Percentiles rank a stretch among this genome's conserved stretches.
phyloP scores from a whole-genome alignment of 192 early-diverging fungal species.

The Rhizoclosmatium sp. region DNA sequence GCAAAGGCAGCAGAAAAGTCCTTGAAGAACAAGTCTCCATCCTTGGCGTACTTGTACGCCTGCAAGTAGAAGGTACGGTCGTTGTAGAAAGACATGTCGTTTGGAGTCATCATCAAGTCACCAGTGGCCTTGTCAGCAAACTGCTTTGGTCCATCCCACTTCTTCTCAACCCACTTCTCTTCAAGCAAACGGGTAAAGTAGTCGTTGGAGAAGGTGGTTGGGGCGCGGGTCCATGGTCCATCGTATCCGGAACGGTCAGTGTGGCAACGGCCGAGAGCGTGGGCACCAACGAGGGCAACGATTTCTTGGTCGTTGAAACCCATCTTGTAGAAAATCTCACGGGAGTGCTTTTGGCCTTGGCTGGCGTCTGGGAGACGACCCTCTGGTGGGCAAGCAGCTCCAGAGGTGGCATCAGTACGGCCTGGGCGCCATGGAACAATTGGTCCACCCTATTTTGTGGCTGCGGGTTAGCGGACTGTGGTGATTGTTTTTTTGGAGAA shows the following conservation, averaged over 20 bases:
- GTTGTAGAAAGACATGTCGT: conserved; percentile 72
- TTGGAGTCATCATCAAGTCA: conserved; percentile 73
- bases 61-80: conserved; percentile 56
- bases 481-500: not conserved
- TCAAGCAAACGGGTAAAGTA: conserved; percentile 76
- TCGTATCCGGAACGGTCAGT: conserved; percentile 73
- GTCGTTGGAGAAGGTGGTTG: conserved; percentile 87
- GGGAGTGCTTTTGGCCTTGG: conserved; percentile 61
- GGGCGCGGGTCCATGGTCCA: conserved; percentile 59
- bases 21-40: conserved; percentile 83
- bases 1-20: conserved; percentile 87
- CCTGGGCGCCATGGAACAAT: conserved; percentile 68
- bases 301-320: conserved; percentile 81
- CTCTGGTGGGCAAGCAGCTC: conserved; percentile 52
- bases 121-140: conserved; percentile 81
- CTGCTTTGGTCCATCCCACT: conserved; percentile 86
- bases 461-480: not conserved
- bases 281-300: conserved; percentile 75
- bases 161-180: conserved; percentile 83
- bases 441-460: conserved; percentile 60
- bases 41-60: conserved; percentile 88
- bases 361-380: conserved; percentile 80
- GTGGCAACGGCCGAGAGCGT: conserved; percentile 74
- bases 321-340: conserved; percentile 70
- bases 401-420: conserved; percentile 42